Percentiles rank a stretch among this genome's conserved stretches.
Evolutionary conservation across 805 yeast species (phyloP).

Genomic region (Saturnispora silvae): DNA sequence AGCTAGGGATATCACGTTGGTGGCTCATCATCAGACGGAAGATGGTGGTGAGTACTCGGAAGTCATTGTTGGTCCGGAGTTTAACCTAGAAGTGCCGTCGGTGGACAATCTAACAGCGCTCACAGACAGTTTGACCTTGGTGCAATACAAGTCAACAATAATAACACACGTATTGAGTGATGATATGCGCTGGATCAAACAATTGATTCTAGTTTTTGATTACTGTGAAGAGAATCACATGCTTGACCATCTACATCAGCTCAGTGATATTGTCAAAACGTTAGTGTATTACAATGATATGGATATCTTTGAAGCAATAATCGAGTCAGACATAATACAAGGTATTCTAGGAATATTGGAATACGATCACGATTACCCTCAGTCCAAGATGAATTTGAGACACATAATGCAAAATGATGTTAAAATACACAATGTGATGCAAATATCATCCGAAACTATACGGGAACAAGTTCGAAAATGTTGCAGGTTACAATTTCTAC

Average conservation of each 20-base stretch:
- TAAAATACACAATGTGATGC: slow-evolving; percentile 62
- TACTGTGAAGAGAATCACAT: slow-evolving; percentile 43
- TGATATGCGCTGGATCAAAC: slow-evolving; percentile 30
- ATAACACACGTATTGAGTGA: slow-evolving; percentile 47
- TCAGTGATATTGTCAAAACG: slow-evolving; percentile 68
- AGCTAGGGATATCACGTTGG: slow-evolving; percentile 59
- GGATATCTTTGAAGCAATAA: slow-evolving; percentile 44
- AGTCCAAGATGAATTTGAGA: slow-evolving; percentile 69
- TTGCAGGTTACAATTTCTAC: slow-evolving; percentile 66
- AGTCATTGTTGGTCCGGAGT: slow-evolving; percentile 69
- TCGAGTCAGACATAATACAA: slow-evolving; percentile 40
- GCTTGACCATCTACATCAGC: slow-evolving; percentile 46
- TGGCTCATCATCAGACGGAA: slow-evolving; percentile 44
- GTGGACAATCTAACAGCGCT: slow-evolving; percentile 42
- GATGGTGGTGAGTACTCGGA: slow-evolving; percentile 53
- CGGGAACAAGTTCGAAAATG: slow-evolving; percentile 58
- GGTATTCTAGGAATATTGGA: slow-evolving; percentile 76
- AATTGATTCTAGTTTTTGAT: slow-evolving; percentile 43
- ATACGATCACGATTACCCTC: slow-evolving; percentile 81
- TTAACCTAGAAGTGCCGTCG: slow-evolving; percentile 51
- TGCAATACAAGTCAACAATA: slow-evolving; percentile 32
- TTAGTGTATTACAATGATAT: slow-evolving; percentile 64
- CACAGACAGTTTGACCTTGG: slow-evolving; percentile 34
- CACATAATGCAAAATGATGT: slow-evolving; percentile 47
- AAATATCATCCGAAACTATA: slow-evolving; percentile 40